Base-by-base conservation (phyloP, 1,139 yeast genomes). In the Yamadazyma kanchanaburiensis region DNA sequence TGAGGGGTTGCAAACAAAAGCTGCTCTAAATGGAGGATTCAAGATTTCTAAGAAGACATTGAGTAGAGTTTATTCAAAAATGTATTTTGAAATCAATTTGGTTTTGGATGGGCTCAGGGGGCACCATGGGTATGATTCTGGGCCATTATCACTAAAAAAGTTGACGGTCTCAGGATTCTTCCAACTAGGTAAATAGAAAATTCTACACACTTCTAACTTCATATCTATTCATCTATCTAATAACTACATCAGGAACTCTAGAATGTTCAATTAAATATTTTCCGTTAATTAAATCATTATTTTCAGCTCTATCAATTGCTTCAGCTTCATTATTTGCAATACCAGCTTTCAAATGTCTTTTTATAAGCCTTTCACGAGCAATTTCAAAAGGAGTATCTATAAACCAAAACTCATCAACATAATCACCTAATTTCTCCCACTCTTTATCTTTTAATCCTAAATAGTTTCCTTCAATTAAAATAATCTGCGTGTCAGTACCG, bases 271-370 rank as follows among this genome's bases (percentile, higher is more conserved):
- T 46, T 6, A 87, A 73, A 34, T 74, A 67, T 24, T 55, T 48
- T 0, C 89, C 95, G 51, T 89, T 89, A 5, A 71, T 59, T 27
- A 74, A 52, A 52, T 88, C 96, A 50, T 84, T 88, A 6, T 64
- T 58, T 34, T 76, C 79, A 9, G 80, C 89, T 25, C 89, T 64
- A 9, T 57, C 64, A 11, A 59, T 55, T 0, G 95, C 96, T 30
- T 71, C 79, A 33, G 74, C 70, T n/a, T 71, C 45, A 3, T 64
- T 60, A 0, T 51, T 35, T 0, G 74, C 81, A 13, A 89, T 68
- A 0, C 95, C 95, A 5, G 89, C 73, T 9, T 57, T 59, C 12
- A 87, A 44, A 53, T 89, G 97, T 33, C 97, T 64, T 28, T 59
- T 56, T 1, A 87, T 82, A 1, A 87, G 78, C 34, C 96, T 57